A percentile compares a stretch with the other conserved stretches of the same genome.
Conservation (phyloP, 495 filamentous ascomycete genomes). For the Daldinia loculata region DNA sequence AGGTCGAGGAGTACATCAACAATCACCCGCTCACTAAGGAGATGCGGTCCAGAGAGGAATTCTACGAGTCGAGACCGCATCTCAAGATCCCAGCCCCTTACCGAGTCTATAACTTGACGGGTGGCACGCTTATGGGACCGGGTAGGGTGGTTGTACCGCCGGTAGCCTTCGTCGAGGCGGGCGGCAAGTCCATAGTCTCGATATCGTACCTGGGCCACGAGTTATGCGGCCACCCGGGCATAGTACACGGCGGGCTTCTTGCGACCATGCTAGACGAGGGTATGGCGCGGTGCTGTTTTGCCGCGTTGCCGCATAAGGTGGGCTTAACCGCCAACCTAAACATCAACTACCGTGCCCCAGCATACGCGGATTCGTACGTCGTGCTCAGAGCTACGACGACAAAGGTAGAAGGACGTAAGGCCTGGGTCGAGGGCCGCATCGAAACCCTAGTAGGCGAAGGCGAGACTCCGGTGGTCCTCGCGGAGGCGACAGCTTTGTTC, state of each 20-base stretch:
- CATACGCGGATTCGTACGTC: constrained; percentile 76
- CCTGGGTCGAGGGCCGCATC: constrained; percentile 92
- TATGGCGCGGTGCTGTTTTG: constrained; percentile 88
- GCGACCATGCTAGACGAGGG: constrained; percentile 95
- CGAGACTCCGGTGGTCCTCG: constrained; percentile 70
- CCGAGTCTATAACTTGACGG: constrained; percentile 80
- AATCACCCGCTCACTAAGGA: constrained; percentile 73
- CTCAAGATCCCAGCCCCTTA: constrained; percentile 77
- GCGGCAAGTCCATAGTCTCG: constrained; percentile 75
- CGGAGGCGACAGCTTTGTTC: constrained; percentile 85
- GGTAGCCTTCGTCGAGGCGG: constrained; percentile 73
- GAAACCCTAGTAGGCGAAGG: constrained; percentile 75
- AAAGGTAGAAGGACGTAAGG: constrained; percentile 93
- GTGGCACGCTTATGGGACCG: constrained; percentile 77
- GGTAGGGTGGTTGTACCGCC: constrained; percentile 86
- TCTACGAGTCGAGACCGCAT: constrained; percentile 83
- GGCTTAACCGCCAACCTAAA: constrained; percentile 92
- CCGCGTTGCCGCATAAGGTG: constrained; percentile 85
- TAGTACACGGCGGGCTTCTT: constrained; percentile 89
- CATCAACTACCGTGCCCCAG: constrained; percentile 86
- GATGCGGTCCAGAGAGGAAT: constrained; percentile 72
- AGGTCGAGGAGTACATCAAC: constrained; percentile 76
- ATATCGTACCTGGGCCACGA: constrained; percentile 82
- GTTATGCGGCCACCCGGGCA: constrained; percentile 89
- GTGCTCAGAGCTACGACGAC: constrained; percentile 82